These are phyloP conservation scores for Telopea speciosissima DNA, from an alignment of 177 flowering plant species.

Conservation along the genomic window DNA sequence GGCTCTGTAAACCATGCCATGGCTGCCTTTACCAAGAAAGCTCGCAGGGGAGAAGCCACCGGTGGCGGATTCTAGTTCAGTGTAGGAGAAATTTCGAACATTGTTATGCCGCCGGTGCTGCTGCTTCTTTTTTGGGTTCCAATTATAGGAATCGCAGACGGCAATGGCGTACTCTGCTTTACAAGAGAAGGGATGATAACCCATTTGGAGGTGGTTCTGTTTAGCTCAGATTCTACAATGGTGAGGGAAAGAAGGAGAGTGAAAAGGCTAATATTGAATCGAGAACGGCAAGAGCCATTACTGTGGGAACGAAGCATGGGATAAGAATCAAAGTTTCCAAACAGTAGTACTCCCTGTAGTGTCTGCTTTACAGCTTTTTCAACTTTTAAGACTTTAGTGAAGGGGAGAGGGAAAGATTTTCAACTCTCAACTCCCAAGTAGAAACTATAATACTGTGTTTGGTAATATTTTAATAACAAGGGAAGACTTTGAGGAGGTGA, in stretches of 20 bases:
- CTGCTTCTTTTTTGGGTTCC: constrained; percentile 19
- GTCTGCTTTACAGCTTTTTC: too few species aligned
- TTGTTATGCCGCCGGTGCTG: constrained; percentile 2
- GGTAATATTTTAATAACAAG: too few species aligned
- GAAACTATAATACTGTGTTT: too few species aligned
- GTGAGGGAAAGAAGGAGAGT: background rate
- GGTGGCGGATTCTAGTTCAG: constrained; percentile 56
- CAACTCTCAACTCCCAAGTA: too few species aligned
- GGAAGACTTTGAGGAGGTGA: too few species aligned
- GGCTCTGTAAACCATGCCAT: constrained; percentile 71
- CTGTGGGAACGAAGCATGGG: background rate
- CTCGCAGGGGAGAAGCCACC: constrained; percentile 40
- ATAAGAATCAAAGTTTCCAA: background rate
- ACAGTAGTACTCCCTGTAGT: too few species aligned
- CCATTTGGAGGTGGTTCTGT: constrained; percentile 21
- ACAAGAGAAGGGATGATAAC: constrained; percentile 43
- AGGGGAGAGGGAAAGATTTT: too few species aligned
- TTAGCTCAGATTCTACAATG: background rate
- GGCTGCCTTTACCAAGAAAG: constrained; percentile 83
- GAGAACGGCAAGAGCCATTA: background rate
- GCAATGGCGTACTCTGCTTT: constrained; percentile 51
- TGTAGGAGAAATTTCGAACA: constrained; percentile 40
- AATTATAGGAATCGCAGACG: constrained; percentile 44
- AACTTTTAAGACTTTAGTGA: too few species aligned
- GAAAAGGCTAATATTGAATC: background rate